Conservation (phyloP, 2,329 filamentous ascomycete genomes). For the Colletotrichum sp. region DNA sequence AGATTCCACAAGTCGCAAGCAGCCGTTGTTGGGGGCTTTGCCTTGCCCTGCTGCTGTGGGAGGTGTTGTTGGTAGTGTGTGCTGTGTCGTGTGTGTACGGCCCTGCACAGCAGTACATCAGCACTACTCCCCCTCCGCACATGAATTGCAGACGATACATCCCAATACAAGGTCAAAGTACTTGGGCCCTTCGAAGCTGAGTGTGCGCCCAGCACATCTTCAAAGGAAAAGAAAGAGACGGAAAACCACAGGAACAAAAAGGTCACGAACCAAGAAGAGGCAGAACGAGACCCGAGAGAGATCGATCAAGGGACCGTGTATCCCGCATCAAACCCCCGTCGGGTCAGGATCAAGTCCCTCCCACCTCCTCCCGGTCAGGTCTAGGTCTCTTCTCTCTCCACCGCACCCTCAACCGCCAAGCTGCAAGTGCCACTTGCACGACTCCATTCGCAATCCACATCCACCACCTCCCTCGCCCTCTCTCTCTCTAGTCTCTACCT, state of each 20-base stretch:
- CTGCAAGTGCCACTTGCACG: conserved; percentile 4
- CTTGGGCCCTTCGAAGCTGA: background rate
- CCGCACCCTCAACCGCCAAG: conserved; percentile 6
- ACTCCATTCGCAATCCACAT: conserved; percentile 17
- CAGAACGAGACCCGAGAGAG: background rate
- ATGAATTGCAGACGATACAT: background rate
- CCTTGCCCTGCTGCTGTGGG: background rate
- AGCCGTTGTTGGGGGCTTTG: background rate
- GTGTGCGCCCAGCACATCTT: background rate
- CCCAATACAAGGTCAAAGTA: background rate
- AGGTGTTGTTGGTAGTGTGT: background rate
- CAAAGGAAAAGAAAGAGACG: background rate
- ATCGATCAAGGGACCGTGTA: background rate
- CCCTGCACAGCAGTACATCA: background rate
- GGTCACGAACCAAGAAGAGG: background rate
- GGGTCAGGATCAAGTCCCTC: background rate
- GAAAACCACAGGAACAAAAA: background rate
- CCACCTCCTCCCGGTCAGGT: background rate
- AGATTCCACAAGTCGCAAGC: conserved; percentile 2
- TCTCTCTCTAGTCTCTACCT: background rate
- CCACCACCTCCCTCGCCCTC: background rate
- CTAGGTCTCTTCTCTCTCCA: background rate
- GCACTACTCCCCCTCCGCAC: background rate
- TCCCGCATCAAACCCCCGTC: conserved; percentile 1
- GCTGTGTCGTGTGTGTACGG: background rate